Evolutionary conservation across 2,329 filamentous ascomycete species (phyloP), one percentile per base, ranked within the genome.

Genomic region (Hymenoscyphus occultus): DNA sequence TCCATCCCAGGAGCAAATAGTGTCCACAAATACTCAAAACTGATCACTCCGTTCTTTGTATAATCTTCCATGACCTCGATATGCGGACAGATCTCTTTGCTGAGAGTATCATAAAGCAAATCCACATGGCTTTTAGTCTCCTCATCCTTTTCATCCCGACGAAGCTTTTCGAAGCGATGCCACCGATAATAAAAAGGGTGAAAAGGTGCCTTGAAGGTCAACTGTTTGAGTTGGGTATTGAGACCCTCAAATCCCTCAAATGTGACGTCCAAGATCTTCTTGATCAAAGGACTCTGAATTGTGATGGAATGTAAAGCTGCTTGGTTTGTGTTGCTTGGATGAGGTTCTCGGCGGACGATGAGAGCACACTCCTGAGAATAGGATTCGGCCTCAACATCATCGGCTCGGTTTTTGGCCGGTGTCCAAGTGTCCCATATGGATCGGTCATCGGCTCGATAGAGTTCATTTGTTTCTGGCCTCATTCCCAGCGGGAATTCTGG

Each of bases 161-260:
- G 76, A 35, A 79, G 78, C 3, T 77, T 73, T 12, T 74, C 69
- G 45, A 87, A 80, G 5, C 77, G 71, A 1, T 80, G 77, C 86
- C 87, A 91, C 39, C 88, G 82, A 74, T 91, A 87, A 51, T 90
- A 84, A 59, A 91, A 84, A 0, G 85, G 84, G 69, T 84, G 78
- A 67, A 90, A 90, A 0, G 85, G 86, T 0, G 82, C 82, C 10
- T 77, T 74, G 66, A 91, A 89, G 1, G 70, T 74, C 13, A 78
- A 65, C 13, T 71, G 65, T 59, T 75, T 71, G 39, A 77, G 67
- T 39, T 69, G 70, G 6, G 74, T 74, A 10, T 70, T 74, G 35
- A 78, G 69, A 6, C 74, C 74, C 2, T 70, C 67, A 65, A 74
- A 78, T 5, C 71, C 72, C 42, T 72, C 64, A 58, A 78, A 76